A percentile compares a stretch with the other conserved stretches of the same genome.
Evolutionary conservation across 2,329 filamentous ascomycete genomes (phyloP).

Genomic region (Aspergillus pseudoviridinutans): DNA sequence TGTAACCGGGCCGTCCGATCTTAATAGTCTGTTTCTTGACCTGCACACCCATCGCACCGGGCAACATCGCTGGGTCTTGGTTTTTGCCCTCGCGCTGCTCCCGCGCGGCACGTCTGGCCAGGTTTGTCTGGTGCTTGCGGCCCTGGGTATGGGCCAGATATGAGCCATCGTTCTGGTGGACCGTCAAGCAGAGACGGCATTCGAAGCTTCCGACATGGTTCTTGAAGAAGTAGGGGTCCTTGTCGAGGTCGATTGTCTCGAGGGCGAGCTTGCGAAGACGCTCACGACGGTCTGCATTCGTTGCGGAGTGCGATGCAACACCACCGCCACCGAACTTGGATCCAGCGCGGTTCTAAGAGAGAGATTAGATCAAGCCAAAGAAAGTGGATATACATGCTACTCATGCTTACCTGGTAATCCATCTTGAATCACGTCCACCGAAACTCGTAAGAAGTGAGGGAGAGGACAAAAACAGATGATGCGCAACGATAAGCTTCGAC

Average conservation of each 20-base stretch:
- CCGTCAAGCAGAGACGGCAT: conserved; percentile 91
- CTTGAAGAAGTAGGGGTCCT: conserved; percentile 99
- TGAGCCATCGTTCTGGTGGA: conserved; percentile 98
- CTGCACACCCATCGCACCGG: conserved; percentile 72
- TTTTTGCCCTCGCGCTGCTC: conserved; percentile 83
- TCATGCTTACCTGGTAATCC: conserved; percentile 48
- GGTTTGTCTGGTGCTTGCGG: conserved; percentile 97
- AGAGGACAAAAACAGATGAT: conserved; percentile 11
- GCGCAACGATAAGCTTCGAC: neutral
- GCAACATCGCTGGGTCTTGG: conserved; percentile 60
- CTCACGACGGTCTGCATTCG: conserved; percentile 95
- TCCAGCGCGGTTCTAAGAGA: conserved; percentile 76
- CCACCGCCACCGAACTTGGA: conserved; percentile 98
- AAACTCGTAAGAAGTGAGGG: no score
- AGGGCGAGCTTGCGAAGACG: conserved; percentile 96
- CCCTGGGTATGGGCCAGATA: conserved; percentile 98
- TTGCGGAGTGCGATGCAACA: conserved; percentile 87
- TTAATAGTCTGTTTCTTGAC: conserved; percentile 83
- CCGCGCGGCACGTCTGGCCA: conserved; percentile 89
- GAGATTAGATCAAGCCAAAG: conserved; percentile 9
- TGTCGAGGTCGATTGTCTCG: conserved; percentile 98
- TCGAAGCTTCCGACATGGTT: conserved; percentile 99
- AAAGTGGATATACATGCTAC: neutral
- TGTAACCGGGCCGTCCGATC: conserved; percentile 94
- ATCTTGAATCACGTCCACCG: conserved; percentile 25